These are phyloP conservation scores for Elasticomyces elasticus DNA, from an alignment of 495 filamentous ascomycete genomes.

Conservation along the genomic window DNA sequence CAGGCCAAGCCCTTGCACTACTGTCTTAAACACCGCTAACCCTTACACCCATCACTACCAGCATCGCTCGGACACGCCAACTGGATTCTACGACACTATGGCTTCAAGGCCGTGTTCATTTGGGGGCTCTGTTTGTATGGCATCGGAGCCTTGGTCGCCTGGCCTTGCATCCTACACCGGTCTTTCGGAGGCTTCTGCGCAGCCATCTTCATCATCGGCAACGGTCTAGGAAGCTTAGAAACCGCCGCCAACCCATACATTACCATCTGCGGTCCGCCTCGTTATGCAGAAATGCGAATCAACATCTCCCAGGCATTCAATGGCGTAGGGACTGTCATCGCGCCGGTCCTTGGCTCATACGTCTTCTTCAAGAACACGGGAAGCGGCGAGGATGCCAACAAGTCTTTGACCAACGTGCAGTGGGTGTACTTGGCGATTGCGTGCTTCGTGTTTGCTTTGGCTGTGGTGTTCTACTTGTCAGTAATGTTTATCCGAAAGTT, in stretches of 20 bases:
- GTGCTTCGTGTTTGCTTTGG: conserved; percentile 55
- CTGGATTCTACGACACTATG: conserved; percentile 25
- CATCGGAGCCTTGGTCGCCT: conserved; percentile 54
- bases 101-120: conserved; percentile 22
- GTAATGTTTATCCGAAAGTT: not conserved
- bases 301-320: conserved; percentile 50
- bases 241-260: conserved; percentile 62
- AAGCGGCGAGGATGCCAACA: conserved; percentile 31
- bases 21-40: too few relatives aligned
- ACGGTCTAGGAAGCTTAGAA: conserved; percentile 60
- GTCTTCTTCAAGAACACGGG: conserved; percentile 56
- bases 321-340: conserved; percentile 45
- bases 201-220: conserved; percentile 59
- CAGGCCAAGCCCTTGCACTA: too few relatives aligned
- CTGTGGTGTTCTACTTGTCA: conserved; percentile 51
- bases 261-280: conserved; percentile 53
- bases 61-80: conserved; percentile 53
- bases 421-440: conserved; percentile 69
- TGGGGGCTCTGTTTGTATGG: conserved; percentile 48
- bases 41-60: too few relatives aligned
- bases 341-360: conserved; percentile 55
- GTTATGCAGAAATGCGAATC: conserved; percentile 54
- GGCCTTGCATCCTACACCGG: conserved; percentile 47
- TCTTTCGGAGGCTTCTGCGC: conserved; percentile 62
- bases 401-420: conserved; percentile 51